Evolutionary conservation across 164 flowering plant genomes (phyloP).

Genomic region (Kalanchoe fedtschenkoi): DNA sequence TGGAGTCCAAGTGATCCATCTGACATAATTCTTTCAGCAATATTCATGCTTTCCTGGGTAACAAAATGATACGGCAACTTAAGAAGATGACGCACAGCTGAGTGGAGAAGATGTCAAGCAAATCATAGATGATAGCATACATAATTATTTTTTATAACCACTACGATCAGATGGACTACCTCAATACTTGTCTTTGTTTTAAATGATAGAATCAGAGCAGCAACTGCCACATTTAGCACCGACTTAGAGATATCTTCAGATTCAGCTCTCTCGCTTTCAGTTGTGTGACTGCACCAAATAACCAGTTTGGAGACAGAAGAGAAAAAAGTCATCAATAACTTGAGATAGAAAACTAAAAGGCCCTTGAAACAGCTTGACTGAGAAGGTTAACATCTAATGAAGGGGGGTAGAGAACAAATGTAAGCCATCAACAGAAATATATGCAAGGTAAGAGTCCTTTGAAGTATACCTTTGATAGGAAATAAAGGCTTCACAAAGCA

Average conservation of each 20-base stretch:
- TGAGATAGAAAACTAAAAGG: not conserved
- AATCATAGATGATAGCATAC: not conserved
- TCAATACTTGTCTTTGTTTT: slow-evolving; percentile 24
- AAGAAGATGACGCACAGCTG: slow-evolving; percentile 6
- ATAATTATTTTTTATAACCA: not conserved
- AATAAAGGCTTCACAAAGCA: slow-evolving; percentile 4
- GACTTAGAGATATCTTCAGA: slow-evolving; percentile 23
- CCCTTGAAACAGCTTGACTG: not conserved
- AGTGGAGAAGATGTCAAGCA: not conserved
- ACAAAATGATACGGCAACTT: slow-evolving; percentile 13
- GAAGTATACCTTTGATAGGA: not conserved
- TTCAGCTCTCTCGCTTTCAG: slow-evolving; percentile 17
- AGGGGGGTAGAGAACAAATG: too few relatives aligned
- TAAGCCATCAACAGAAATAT: too few relatives aligned
- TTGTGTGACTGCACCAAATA: slow-evolving; percentile 19
- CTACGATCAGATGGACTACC: slow-evolving; percentile 22
- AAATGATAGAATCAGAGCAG: slow-evolving; percentile 38
- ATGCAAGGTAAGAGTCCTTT: too few relatives aligned
- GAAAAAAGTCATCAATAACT: not conserved
- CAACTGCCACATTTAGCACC: slow-evolving; percentile 28
- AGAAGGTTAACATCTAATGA: too few relatives aligned
- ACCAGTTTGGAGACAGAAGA: not conserved
- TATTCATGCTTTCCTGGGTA: slow-evolving; percentile 39
- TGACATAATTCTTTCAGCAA: slow-evolving; percentile 34
- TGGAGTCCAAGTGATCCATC: slow-evolving; percentile 40